Conservation (phyloP, 2,329 filamentous ascomycete species). For the Colletotrichum sp. region DNA sequence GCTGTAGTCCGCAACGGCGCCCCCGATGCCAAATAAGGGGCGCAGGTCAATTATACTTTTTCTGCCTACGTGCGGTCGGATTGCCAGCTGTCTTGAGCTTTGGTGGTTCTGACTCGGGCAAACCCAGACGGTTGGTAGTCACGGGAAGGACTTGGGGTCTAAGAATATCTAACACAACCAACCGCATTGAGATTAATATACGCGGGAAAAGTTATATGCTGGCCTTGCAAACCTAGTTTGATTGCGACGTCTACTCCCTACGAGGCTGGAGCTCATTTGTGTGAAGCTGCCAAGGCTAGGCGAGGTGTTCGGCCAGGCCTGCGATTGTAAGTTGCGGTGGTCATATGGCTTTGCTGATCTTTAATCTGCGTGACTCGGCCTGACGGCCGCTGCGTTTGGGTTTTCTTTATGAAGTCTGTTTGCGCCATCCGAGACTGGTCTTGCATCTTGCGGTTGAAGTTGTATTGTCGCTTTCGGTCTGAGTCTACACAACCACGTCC, state of each 20-base stretch:
- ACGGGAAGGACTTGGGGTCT: neutral
- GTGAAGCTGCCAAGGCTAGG: neutral
- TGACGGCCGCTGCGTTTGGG: too few relatives aligned
- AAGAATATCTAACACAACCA: neutral
- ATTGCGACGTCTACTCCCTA: neutral
- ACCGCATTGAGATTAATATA: neutral
- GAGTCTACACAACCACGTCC: neutral
- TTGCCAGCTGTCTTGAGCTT: neutral
- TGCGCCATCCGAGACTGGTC: neutral
- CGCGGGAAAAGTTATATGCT: neutral
- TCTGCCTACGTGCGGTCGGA: neutral
- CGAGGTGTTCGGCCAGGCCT: neutral
- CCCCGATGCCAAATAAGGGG: neutral
- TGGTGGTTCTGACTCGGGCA: fast-evolving
- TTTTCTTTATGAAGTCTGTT: neutral
- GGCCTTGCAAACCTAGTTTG: neutral
- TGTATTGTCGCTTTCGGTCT: neutral
- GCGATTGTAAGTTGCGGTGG: neutral
- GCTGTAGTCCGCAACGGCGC: neutral
- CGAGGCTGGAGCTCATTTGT: neutral
- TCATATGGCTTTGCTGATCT: neutral
- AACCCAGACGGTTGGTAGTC: neutral
- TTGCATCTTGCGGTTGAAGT: neutral
- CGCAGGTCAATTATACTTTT: neutral
- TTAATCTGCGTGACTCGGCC: neutral